Evolutionary conservation across 1,139 yeast species (phyloP), one percentile per base, ranked within the genome.

Genomic region (Pichia sp.): DNA sequence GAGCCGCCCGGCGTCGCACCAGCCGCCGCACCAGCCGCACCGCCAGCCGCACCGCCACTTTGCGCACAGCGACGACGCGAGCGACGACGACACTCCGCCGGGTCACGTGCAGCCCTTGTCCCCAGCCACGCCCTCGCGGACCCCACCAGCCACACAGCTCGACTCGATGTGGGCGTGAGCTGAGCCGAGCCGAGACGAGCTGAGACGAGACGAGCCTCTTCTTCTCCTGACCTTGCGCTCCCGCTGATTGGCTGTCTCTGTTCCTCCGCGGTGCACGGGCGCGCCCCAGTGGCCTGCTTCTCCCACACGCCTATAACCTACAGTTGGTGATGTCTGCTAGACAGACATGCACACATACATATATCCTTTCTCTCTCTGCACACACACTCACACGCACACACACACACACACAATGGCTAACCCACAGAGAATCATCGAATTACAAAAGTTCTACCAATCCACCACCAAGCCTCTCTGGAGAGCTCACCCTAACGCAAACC

Each of bases 401-500:
- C 20, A 21, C 21, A 30, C 33, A 24, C 4, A 10, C 23, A 23
- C 28, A 39, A 44, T 44, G 47, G 44, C 47, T 32, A 31, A 32
- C 55, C 47, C 60, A 77, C 72, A 78, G 75, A 71, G 77, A 49
- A 47, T 83, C 61, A 80, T 82, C 56, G 75, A 79, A 61, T 69
- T 80, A 64, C 93, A 83, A 72, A 81, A 74, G 67, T 67, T 74
- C 55, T 83, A 79, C 73, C 93, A 83, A 69, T 61, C 68, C 55
- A 73, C 89, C 51, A 67, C 72, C 60, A 77, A 80, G 67, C 83
- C 80, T 59, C 72, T 83, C 63, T 82, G 85, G 86, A 69, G 78
- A 72, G 79, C 69, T 52, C 77, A 71, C 61, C 78, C 78, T 63
- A 79, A 89, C 68, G 79, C 96, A 54, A 85, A 84, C 69, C 68